These are phyloP conservation scores for Magnusiomyces ingens DNA, from an alignment of 1,139 yeast species.

Conservation along the genomic window DNA sequence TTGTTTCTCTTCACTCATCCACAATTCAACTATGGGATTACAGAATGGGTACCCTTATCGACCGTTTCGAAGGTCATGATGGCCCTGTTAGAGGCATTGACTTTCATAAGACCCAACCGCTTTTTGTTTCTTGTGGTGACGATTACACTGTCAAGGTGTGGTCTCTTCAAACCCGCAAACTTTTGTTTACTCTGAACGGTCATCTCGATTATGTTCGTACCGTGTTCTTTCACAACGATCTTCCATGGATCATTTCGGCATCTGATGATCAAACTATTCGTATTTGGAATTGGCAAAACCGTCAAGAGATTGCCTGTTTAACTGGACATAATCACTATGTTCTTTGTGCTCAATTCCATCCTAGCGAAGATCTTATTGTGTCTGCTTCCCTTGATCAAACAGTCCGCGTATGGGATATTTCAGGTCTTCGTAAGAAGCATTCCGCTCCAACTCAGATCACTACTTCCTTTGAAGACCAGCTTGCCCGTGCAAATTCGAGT, in stretches of 20 bases:
- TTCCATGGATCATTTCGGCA: conserved; percentile 95
- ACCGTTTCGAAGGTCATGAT: conserved; percentile 94
- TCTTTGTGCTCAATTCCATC: conserved; percentile 97
- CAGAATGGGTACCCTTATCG: conserved; percentile 97
- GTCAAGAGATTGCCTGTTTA: conserved; percentile 93
- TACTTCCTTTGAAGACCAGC: conserved; percentile 68
- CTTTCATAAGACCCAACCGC: conserved; percentile 96
- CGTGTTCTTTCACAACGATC: conserved; percentile 88
- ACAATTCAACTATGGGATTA: conserved; percentile 98
- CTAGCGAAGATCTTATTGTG: conserved; percentile 87
- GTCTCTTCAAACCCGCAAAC: conserved; percentile 88
- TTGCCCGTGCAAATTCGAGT: conserved; percentile 42
- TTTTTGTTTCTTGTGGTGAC: conserved; percentile 96
- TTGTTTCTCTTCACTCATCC: conserved; percentile 89
- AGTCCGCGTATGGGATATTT: conserved; percentile 98
- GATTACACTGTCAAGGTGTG: conserved; percentile 93
- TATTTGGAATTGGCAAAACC: conserved; percentile 99
- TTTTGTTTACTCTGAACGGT: conserved; percentile 80
- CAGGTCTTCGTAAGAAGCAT: conserved; percentile 91
- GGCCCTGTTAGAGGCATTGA: conserved; percentile 96
- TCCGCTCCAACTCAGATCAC: conserved; percentile 56
- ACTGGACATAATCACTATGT: conserved; percentile 99
- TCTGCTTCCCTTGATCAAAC: conserved; percentile 96
- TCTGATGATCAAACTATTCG: conserved; percentile 98
- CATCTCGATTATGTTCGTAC: conserved; percentile 95